Conservation (phyloP, 106 monocot genomes). For the Chionographis japonica region DNA sequence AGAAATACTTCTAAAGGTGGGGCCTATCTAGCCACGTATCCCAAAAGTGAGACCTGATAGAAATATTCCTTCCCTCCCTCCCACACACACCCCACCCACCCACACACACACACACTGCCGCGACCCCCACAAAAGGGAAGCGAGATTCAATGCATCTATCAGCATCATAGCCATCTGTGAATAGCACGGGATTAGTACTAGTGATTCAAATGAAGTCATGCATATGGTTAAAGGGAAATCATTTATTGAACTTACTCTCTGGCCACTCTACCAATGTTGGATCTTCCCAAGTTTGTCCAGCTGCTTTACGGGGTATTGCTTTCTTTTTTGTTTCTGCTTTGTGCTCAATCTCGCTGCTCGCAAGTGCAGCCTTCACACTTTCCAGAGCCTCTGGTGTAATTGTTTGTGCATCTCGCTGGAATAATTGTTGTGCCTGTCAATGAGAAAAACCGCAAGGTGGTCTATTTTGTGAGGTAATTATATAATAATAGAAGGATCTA, state of each 20-base stretch:
- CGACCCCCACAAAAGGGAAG: too few relatives aligned
- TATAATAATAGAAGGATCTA: neutral
- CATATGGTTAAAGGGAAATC: neutral
- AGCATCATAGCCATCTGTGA: too few relatives aligned
- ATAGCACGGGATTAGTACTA: too few relatives aligned
- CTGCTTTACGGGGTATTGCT: conserved; percentile 86
- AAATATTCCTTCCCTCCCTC: too few relatives aligned
- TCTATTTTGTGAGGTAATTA: neutral
- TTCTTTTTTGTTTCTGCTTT: conserved; percentile 77
- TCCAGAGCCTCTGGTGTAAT: conserved; percentile 88
- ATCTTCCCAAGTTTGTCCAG: conserved; percentile 90
- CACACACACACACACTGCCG: too few relatives aligned
- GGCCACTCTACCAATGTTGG: conserved; percentile 92
- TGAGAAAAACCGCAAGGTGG: neutral
- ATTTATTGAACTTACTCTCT: conserved; percentile 52
- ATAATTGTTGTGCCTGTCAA: conserved; percentile 81
- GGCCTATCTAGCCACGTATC: too few relatives aligned
- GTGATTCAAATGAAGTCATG: neutral
- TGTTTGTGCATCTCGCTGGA: conserved; percentile 89
- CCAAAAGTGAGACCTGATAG: too few relatives aligned
- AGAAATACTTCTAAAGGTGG: too few relatives aligned
- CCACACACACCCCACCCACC: too few relatives aligned
- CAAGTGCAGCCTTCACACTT: conserved; percentile 90
- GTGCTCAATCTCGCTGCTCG: conserved; percentile 75
- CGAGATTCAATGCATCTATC: too few relatives aligned